Percentiles rank a stretch among this genome's conserved stretches.
Evolutionary conservation across 2,329 filamentous ascomycete genomes (phyloP).

Genomic region (Teratosphaeriaceae sp.): DNA sequence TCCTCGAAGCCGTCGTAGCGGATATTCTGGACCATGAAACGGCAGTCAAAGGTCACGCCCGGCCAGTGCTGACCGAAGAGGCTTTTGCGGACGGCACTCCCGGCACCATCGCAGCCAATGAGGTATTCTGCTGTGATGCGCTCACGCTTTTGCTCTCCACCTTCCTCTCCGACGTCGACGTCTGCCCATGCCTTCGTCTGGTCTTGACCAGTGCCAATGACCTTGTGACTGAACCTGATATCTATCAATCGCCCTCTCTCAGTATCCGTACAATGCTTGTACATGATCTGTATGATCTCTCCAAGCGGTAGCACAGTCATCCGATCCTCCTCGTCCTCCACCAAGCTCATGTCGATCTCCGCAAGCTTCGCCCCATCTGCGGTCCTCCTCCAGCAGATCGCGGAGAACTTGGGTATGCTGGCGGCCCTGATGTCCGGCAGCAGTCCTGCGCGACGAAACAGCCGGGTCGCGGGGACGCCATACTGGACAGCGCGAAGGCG

Average conservation of each 20-base stretch:
- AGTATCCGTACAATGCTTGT: constrained; percentile 14
- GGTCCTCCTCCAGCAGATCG: constrained; percentile 23
- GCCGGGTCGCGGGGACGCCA: constrained; percentile 34
- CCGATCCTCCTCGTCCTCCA: constrained; percentile 20
- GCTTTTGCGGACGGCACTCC: constrained; percentile 16
- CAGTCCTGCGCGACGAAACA: constrained; percentile 32
- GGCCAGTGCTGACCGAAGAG: constrained; percentile 22
- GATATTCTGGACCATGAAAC: constrained; percentile 18
- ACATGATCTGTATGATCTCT: constrained; percentile 23
- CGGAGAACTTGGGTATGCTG: constrained; percentile 17
- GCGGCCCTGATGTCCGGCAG: constrained; percentile 29
- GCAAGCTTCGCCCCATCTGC: constrained; percentile 21
- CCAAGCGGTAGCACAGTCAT: constrained; percentile 24
- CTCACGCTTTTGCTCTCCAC: constrained; percentile 15
- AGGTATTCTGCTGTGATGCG: constrained; percentile 21
- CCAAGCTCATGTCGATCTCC: constrained; percentile 20
- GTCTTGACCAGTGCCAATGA: constrained; percentile 20
- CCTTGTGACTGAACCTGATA: constrained; percentile 22
- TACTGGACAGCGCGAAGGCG: constrained; percentile 39
- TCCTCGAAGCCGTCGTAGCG: constrained; percentile 30
- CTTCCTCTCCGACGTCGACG: constrained; percentile 23
- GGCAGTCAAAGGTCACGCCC: constrained; percentile 17
- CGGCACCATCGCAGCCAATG: constrained; percentile 25
- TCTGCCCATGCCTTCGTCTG: constrained; percentile 21
- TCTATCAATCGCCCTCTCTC: constrained; percentile 18